Conservation (phyloP, 2,329 filamentous ascomycete genomes). For the Fonsecaea multimorphosa region DNA sequence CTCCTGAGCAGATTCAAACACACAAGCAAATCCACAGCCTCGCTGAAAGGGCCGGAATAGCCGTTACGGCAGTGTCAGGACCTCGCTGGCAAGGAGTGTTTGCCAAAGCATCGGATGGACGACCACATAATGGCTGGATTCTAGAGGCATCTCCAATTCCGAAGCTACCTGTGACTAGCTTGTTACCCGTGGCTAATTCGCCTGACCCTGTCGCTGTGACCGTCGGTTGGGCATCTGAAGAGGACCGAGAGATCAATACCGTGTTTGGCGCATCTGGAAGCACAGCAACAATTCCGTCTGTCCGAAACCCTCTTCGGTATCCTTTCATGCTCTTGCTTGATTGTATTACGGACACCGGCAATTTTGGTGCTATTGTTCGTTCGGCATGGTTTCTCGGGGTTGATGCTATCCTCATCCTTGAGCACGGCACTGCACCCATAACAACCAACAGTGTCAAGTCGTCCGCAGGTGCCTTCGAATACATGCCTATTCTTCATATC, state of each 20-base stretch:
- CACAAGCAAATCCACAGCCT: slow-evolving; percentile 25
- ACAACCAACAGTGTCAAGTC: slow-evolving; percentile 83
- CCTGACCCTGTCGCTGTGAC: slow-evolving; percentile 63
- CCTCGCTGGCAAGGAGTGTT: slow-evolving; percentile 69
- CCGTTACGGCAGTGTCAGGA: slow-evolving; percentile 40
- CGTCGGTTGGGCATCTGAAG: slow-evolving; percentile 71
- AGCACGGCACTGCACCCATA: slow-evolving; percentile 73
- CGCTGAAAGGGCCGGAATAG: slow-evolving; percentile 25
- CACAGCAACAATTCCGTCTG: slow-evolving; percentile 24
- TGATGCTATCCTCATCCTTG: slow-evolving; percentile 79
- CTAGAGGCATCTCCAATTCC: slow-evolving; percentile 87
- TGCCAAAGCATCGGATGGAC: slow-evolving; percentile 79
- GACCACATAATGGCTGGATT: slow-evolving; percentile 89
- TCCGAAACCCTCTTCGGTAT: slow-evolving; percentile 40
- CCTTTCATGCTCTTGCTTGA: slow-evolving; percentile 54
- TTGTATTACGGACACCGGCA: slow-evolving; percentile 77
- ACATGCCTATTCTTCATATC: slow-evolving; percentile 74
- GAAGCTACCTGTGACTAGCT: slow-evolving; percentile 66
- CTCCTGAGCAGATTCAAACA: slow-evolving; percentile 5
- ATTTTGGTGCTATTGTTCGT: slow-evolving; percentile 86
- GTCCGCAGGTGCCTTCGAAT: slow-evolving; percentile 84
- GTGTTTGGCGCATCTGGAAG: slow-evolving; percentile 38
- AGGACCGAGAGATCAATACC: slow-evolving; percentile 78
- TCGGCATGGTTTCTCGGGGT: slow-evolving; percentile 90
- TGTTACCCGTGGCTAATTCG: slow-evolving; percentile 59